A percentile compares a stretch with the other conserved stretches of the same genome.
These are phyloP conservation scores for Blastomyces silverae DNA, from an alignment of 2,329 filamentous ascomycete genomes.

Conservation along the genomic window DNA sequence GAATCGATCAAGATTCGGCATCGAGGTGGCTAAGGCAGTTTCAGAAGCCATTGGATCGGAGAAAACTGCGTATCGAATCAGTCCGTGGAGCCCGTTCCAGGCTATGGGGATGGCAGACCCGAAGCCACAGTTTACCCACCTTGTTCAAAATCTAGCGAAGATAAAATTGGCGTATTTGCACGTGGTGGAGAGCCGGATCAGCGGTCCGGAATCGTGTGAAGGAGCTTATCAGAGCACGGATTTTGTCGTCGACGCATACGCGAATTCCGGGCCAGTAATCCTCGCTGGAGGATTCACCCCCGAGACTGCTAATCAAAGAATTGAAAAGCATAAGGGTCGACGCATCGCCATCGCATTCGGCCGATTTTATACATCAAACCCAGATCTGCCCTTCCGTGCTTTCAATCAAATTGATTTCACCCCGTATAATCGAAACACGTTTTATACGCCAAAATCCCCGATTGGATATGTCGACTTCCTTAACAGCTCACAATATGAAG, in stretches of 20 bases:
- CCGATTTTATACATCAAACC: constrained; percentile 41
- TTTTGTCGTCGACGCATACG: constrained; percentile 42
- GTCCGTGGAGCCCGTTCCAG: constrained; percentile 38
- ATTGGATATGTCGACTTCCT: constrained; percentile 39
- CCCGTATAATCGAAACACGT: constrained; percentile 37
- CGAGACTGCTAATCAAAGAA: constrained; percentile 36
- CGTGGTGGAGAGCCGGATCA: constrained; percentile 53
- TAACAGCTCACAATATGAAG: constrained; percentile 21
- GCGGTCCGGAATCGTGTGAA: constrained; percentile 28
- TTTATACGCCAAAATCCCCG: constrained; percentile 36
- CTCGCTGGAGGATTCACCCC: constrained; percentile 46
- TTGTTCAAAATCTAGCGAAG: constrained; percentile 47
- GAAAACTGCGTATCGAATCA: constrained; percentile 43
- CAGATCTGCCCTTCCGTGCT: constrained; percentile 42
- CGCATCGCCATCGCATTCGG: constrained; percentile 38
- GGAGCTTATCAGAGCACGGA: constrained; percentile 16
- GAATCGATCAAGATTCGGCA: constrained; percentile 48
- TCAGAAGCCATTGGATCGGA: constrained; percentile 42
- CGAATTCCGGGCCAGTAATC: constrained; percentile 42
- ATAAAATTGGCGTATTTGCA: constrained; percentile 56
- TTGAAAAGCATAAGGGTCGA: constrained; percentile 27
- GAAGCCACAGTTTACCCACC: constrained; percentile 55
- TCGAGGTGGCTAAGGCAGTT: constrained; percentile 47
- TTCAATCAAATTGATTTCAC: constrained; percentile 35
- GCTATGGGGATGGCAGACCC: constrained; percentile 56